Percentiles rank a stretch among this genome's conserved stretches.
phyloP scores from a whole-genome alignment of 2,329 filamentous ascomycete species.

The Sporothrix variecibatus region DNA sequence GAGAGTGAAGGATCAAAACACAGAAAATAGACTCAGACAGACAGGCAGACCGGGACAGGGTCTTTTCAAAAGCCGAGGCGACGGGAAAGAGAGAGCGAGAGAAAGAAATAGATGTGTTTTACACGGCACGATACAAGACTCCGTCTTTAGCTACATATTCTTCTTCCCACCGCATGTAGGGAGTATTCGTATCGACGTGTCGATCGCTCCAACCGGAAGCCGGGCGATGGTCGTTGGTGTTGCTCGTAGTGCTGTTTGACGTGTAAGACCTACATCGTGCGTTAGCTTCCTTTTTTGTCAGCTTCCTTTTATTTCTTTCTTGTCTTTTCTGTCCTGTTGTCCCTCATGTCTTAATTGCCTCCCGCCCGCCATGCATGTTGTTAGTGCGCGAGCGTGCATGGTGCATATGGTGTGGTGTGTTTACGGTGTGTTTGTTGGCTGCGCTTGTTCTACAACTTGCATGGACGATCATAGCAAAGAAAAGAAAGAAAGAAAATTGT shows the following conservation, averaged over 20 bases:
- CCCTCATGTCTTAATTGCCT: not conserved
- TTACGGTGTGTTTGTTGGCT: not conserved
- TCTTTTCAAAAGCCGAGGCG: not conserved
- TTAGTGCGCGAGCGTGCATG: slow-evolving; percentile 3
- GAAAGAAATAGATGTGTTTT: not conserved
- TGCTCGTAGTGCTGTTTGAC: not conserved
- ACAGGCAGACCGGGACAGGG: not conserved
- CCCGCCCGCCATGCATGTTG: not conserved
- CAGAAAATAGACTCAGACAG: not conserved
- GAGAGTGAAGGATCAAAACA: not conserved
- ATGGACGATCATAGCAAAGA: not conserved
- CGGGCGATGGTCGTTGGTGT: not conserved
- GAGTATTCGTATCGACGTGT: slow-evolving; percentile 3
- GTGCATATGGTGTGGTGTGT: not conserved
- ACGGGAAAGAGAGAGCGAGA: not conserved
- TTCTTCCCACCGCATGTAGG: not conserved
- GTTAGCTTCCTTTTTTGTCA: not conserved
- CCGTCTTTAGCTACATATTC: not conserved
- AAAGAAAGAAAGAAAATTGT: too few relatives aligned
- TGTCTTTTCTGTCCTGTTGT: not conserved
- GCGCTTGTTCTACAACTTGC: not conserved
- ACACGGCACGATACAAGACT: not conserved
- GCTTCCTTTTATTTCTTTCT: too few relatives aligned
- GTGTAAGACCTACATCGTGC: not conserved
- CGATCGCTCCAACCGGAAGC: not conserved